A percentile compares a stretch with the other conserved stretches of the same genome.
Evolutionary conservation across 2,329 filamentous ascomycete genomes (phyloP).

Genomic region (Diaporthe sp.): DNA sequence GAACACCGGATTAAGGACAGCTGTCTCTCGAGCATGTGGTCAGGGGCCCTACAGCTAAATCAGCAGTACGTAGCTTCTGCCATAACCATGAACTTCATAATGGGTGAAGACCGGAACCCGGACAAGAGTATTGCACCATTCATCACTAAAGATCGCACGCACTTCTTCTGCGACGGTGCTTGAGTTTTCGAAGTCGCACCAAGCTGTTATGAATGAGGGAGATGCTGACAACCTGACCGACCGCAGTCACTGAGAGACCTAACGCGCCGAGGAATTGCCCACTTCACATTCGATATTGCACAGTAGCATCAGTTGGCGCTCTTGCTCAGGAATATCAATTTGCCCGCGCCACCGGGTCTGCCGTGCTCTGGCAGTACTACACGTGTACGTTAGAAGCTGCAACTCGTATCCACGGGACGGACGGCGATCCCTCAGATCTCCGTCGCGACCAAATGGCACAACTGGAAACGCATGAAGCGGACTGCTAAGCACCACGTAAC

Average conservation of each 20-base stretch:
- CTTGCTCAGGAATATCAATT: neutral
- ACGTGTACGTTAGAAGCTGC: neutral
- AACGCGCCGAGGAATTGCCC: neutral
- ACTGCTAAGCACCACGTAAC: neutral
- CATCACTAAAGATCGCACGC: neutral
- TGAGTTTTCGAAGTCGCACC: neutral
- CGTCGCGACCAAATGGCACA: neutral
- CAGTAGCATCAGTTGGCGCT: neutral
- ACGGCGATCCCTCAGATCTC: slow-evolving; percentile 2
- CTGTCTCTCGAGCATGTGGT: slow-evolving; percentile 3
- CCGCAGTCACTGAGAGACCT: neutral
- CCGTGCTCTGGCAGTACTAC: neutral
- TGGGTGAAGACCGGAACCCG: neutral
- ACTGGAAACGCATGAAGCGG: neutral
- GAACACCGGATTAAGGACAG: neutral
- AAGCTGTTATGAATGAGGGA: neutral
- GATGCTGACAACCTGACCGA: neutral
- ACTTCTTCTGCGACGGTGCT: too few species aligned
- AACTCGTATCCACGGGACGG: neutral
- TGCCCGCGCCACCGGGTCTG: neutral
- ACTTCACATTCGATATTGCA: neutral
- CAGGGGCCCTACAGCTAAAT: neutral
- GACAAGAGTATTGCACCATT: neutral
- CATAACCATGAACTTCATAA: neutral
- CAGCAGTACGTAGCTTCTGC: neutral